Evolutionary conservation across 768 basidiomycete genomes (phyloP), one percentile per base, ranked within the genome.

Genomic region (Fomitopsis pulvina): DNA sequence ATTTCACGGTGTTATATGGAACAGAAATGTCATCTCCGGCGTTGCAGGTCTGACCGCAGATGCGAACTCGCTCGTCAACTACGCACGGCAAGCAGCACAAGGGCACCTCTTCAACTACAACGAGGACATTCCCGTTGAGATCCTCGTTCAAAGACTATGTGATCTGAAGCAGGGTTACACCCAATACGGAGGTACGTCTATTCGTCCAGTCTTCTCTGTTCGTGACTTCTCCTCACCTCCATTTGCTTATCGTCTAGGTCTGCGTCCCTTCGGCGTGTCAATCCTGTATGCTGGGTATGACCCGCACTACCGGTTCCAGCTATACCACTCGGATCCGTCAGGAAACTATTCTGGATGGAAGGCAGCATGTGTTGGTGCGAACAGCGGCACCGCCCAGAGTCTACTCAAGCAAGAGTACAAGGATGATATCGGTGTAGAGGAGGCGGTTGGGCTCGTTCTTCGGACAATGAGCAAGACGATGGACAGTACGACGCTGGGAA

Each of bases 301-400:
- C 71, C 84, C 92, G 41, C 88, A 96, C 66, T 92, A 97, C 68
- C 71, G 83, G 50, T 96, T 98, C 79, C 96, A 99, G 65, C 80
- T 99, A 21, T 99, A 98, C 73, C 93, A 96, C 66, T 93, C 92
- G 6, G 96, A 98, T 65, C 96, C 95, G 2, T 95, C 92, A 40
- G 96, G 96, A 10, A 99, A 98, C 70, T 99, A 97, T 69, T 89
- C 87, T 0, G 95, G 95, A 11, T 97, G 94, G 87, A 98, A 97
- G 69, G 96, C 95, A 38, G 96, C 94, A 11, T 96, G 92, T 66
- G 92, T 99, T 58, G 95, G 96, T n/a, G 90, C 94, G 6, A 99
- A 98, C 73, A 96, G 89, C 65, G 89, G 92, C 34, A 96, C 93
- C 0, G 94, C 94, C 18, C 91, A 94, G 67, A 92, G 88, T 60